phyloP scores from a whole-genome alignment of 768 basidiomycete species.

The Clitopilus passeckerianus region DNA sequence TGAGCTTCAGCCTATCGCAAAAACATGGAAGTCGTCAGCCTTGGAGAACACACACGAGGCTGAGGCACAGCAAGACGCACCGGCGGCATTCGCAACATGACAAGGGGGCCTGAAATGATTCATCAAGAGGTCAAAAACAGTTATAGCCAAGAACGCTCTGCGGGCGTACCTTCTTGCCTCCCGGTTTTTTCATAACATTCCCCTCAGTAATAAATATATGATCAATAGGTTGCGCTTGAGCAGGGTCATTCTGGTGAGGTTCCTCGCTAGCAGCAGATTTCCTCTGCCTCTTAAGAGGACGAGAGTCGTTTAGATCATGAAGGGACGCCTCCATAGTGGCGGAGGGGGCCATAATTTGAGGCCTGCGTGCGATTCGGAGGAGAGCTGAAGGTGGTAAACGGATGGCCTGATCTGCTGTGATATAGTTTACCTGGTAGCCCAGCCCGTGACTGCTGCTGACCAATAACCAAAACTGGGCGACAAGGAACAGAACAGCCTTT shows the following conservation, averaged over 20 bases:
- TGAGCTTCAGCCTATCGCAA: constrained; percentile 44
- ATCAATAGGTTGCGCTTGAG: constrained; percentile 25
- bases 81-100: constrained; percentile 63
- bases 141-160: neutral
- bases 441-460: neutral
- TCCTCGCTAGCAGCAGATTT: constrained; percentile 26
- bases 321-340: constrained; percentile 5
- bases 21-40: constrained; percentile 2
- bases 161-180: constrained; percentile 40
- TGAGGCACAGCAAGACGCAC: constrained; percentile 21
- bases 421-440: neutral
- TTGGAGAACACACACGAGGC: constrained; percentile 1
- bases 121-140: constrained; percentile 3
- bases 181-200: constrained; percentile 36
- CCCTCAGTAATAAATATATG: constrained; percentile 50
- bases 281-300: constrained; percentile 44
- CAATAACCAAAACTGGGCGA: neutral
- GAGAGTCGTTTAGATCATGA: constrained; percentile 12
- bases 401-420: neutral
- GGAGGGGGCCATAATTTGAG: constrained; percentile 12
- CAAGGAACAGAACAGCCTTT: neutral
- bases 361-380: constrained; percentile 19
- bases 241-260: constrained; percentile 18
- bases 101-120: constrained; percentile 36
- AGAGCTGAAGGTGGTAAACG: constrained; percentile 15